These are phyloP conservation scores for Serendipita sp. DNA, from an alignment of 768 basidiomycete genomes.

Conservation along the genomic window DNA sequence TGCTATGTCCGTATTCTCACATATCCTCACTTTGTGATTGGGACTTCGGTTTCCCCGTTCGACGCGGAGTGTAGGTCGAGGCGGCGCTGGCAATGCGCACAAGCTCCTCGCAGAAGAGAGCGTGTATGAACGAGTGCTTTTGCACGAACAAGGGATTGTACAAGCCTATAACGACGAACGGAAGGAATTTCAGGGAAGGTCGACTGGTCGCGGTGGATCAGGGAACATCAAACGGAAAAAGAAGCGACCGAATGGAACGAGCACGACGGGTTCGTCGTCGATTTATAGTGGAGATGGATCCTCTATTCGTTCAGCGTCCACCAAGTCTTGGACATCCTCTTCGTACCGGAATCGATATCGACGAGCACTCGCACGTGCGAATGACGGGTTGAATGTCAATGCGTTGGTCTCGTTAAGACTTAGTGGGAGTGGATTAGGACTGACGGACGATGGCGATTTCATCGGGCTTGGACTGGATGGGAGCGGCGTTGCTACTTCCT, in stretches of 20 bases:
- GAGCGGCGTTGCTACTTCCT: too few relatives aligned
- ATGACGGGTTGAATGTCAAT: too few relatives aligned
- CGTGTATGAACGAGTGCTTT: background rate
- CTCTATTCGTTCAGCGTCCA: background rate
- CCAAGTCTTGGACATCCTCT: background rate
- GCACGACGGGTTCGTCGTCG: background rate
- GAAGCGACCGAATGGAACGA: background rate
- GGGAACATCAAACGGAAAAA: conserved; percentile 2
- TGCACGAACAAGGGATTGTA: background rate
- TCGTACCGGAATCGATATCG: background rate
- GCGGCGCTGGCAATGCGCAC: background rate
- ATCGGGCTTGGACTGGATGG: too few relatives aligned
- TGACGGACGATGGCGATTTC: too few relatives aligned
- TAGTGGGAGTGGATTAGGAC: too few relatives aligned
- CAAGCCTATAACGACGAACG: background rate
- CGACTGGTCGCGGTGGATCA: background rate
- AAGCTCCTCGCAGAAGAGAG: background rate
- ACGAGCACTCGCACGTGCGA: background rate
- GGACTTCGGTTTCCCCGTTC: too few relatives aligned
- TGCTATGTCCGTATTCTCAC: too few relatives aligned
- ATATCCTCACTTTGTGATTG: too few relatives aligned
- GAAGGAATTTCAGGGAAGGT: background rate
- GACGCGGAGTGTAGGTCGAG: background rate
- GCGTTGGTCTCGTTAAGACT: too few relatives aligned
- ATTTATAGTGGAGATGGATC: background rate